phyloP scores from a whole-genome alignment of 305 asterid species.

The Solanum hybrid region DNA sequence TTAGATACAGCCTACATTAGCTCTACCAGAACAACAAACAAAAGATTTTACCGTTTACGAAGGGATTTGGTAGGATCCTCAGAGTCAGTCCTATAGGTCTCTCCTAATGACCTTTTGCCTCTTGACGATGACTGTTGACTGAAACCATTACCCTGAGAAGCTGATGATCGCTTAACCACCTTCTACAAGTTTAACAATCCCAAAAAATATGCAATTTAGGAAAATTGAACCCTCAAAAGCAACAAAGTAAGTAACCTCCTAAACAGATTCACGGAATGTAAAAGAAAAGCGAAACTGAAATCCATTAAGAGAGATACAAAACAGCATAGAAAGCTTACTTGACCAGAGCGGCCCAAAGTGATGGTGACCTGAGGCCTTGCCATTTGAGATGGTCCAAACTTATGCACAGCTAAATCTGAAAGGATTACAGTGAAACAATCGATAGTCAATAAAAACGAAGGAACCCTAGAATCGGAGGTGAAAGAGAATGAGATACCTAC shows the following conservation, averaged over 20 bases:
- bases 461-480: not conserved
- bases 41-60: conserved; percentile 16
- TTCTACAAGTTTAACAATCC: conserved; percentile 12
- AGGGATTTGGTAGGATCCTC: not conserved
- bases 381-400: conserved; percentile 19
- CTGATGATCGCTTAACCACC: conserved; percentile 34
- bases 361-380: conserved; percentile 43
- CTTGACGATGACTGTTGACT: conserved; percentile 15
- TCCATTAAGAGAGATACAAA: not conserved
- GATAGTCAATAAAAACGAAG: not conserved
- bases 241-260: not conserved
- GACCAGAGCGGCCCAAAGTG: conserved; percentile 60
- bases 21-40: not conserved
- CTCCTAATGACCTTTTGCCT: conserved; percentile 24
- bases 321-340: conserved; percentile 18
- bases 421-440: not conserved
- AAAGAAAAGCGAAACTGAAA: not conserved
- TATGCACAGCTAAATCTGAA: not conserved
- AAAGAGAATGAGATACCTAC: not conserved
- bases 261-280: not conserved
- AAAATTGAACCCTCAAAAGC: not conserved
- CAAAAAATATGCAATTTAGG: not conserved
- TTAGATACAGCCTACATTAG: not conserved
- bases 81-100: conserved; percentile 13
- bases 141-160: conserved; percentile 15